Evolutionary conservation across 139 green algal species (phyloP).

Genomic region (Chlorella ohadii): DNA sequence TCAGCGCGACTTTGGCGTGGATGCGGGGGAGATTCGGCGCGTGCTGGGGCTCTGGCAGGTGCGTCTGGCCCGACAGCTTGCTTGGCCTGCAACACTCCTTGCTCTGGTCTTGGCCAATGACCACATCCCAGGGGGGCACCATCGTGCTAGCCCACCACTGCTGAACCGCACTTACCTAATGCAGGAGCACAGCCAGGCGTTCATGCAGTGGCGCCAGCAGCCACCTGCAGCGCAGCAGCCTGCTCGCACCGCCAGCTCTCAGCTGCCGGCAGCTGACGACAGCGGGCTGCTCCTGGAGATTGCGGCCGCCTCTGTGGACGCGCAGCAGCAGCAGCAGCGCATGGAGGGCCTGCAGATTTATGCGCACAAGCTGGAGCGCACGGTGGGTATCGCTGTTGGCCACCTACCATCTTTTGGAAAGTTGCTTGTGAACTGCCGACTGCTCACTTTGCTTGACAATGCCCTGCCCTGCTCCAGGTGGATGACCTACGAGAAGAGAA

Average conservation of each 20-base stretch:
- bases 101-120: no score
- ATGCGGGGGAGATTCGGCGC: slow-evolving; percentile 37
- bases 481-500: slow-evolving; percentile 54
- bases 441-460: no score
- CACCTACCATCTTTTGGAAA: neutral
- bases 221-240: neutral
- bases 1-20: slow-evolving; percentile 45
- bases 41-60: slow-evolving; percentile 54
- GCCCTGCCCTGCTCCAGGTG: slow-evolving; percentile 33
- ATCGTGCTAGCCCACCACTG: no score
- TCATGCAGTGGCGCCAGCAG: neutral
- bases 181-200: slow-evolving; percentile 6
- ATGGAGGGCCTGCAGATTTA: slow-evolving; percentile 35
- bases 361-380: slow-evolving; percentile 34
- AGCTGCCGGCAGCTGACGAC: neutral
- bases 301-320: neutral
- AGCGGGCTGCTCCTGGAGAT: slow-evolving; percentile 7
- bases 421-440: no score
- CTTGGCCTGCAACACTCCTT: no score
- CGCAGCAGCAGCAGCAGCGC: neutral
- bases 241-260: neutral
- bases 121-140: no score
- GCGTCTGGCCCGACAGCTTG: slow-evolving; percentile 36
- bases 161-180: neutral
- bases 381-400: neutral